Conservation (phyloP, 306 rosid genomes). For the Amphicarpaea edgeworthii region DNA sequence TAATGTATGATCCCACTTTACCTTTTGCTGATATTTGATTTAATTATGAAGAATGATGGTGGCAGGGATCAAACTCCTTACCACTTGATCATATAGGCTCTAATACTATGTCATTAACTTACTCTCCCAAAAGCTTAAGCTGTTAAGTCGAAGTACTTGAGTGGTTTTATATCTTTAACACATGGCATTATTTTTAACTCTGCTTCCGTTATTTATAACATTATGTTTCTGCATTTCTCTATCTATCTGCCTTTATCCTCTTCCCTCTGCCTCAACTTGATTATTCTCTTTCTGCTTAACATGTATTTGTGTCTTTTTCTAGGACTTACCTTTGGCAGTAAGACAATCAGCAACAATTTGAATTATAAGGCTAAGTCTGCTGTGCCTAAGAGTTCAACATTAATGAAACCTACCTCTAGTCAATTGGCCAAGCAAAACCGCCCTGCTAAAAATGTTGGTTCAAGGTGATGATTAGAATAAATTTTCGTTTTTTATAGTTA, state of each 20-base stretch:
- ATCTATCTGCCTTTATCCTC: constrained; percentile 6
- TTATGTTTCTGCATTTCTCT: constrained; percentile 3
- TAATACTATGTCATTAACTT: constrained; percentile 4
- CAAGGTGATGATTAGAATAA: constrained; percentile 63
- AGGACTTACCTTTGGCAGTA: constrained; percentile 62
- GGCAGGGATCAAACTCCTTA: constrained; percentile 27
- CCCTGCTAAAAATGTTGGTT: constrained; percentile 52
- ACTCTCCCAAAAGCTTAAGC: constrained; percentile 8
- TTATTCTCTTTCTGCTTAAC: constrained; percentile 38
- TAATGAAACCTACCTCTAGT: constrained; percentile 89
- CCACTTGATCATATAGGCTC: background rate
- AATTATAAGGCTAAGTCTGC: constrained; percentile 54
- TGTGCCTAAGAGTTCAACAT: constrained; percentile 69
- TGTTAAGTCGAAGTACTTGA: constrained; percentile 20
- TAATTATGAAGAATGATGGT: constrained; percentile 10
- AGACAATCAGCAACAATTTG: constrained; percentile 42
- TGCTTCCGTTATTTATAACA: constrained; percentile 13
- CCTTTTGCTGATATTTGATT: constrained; percentile 25
- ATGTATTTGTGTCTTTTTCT: constrained; percentile 41
- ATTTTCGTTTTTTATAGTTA: constrained; percentile 10
- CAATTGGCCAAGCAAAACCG: constrained; percentile 83
- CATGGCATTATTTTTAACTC: background rate
- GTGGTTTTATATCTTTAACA: constrained; percentile 11
- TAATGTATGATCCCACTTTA: constrained; percentile 18
- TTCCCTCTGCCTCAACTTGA: background rate